Percentiles rank a stretch among this genome's conserved stretches.
Conservation (phyloP, 2,329 filamentous ascomycete genomes). For the Thermoascus crustaceus region DNA sequence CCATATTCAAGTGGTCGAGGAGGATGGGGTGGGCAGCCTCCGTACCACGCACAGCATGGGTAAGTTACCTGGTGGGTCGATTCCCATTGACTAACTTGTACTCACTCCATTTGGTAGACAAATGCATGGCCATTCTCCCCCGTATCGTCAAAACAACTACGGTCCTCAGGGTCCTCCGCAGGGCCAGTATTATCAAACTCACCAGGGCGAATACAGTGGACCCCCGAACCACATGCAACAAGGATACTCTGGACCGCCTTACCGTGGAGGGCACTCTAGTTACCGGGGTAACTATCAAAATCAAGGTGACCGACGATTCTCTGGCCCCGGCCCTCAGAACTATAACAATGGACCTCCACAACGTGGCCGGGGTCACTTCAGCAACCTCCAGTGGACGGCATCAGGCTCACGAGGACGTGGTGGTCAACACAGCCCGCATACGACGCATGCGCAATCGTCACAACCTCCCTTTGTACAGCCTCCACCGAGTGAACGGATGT, state of each 20-base stretch:
- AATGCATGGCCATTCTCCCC: conserved; percentile 52
- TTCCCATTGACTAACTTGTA: conserved; percentile 18
- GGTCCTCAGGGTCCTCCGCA: conserved; percentile 47
- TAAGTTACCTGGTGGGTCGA: conserved; percentile 28
- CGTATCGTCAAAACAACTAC: conserved; percentile 52
- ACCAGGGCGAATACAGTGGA: conserved; percentile 42
- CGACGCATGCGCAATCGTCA: conserved; percentile 27
- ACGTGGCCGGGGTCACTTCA: conserved; percentile 54
- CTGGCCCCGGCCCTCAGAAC: conserved; percentile 39
- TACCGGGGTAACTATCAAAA: conserved; percentile 55
- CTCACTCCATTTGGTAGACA: conserved; percentile 23
- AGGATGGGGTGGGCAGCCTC: conserved; percentile 41
- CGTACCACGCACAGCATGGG: conserved; percentile 42
- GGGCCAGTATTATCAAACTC: conserved; percentile 47
- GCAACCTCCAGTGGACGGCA: conserved; percentile 65
- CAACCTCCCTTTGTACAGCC: conserved; percentile 21
- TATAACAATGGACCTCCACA: conserved; percentile 33
- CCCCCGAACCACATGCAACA: conserved; percentile 52
- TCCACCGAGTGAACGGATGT: conserved; percentile 28
- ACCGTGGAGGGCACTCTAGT: conserved; percentile 45
- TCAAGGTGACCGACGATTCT: conserved; percentile 37
- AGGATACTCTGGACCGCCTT: conserved; percentile 40
- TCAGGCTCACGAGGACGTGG: conserved; percentile 47
- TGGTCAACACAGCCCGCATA: conserved; percentile 32
- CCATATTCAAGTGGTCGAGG: conserved; percentile 50